These are phyloP conservation scores for Serendipita sp. DNA, from an alignment of 1,284 basidiomycete genomes.

Conservation along the genomic window DNA sequence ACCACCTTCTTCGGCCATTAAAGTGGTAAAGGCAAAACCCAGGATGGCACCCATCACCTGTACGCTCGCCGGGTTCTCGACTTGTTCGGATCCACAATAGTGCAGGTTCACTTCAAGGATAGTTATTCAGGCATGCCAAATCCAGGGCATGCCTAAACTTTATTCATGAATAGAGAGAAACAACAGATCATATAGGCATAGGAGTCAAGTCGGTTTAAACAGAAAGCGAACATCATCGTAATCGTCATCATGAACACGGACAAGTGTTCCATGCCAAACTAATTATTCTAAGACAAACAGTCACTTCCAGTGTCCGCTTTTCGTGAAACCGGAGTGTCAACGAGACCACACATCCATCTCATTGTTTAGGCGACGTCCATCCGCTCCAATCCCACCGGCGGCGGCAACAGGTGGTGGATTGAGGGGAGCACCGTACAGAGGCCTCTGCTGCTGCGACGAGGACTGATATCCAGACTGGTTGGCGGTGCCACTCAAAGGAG, in stretches of 20 bases:
- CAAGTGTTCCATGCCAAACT: slow-evolving; percentile 10
- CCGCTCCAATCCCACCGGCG: slow-evolving; percentile 18
- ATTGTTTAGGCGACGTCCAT: slow-evolving; percentile 50
- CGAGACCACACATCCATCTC: slow-evolving; percentile 65
- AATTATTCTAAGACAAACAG: neutral
- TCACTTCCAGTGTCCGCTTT: neutral
- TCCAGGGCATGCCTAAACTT: neutral
- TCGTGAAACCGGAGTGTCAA: slow-evolving; percentile 19
- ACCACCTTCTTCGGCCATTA: neutral
- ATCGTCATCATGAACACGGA: slow-evolving; percentile 12
- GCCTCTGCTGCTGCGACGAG: neutral
- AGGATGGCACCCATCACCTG: neutral
- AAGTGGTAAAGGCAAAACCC: neutral
- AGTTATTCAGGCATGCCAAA: neutral
- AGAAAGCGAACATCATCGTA: slow-evolving; percentile 12
- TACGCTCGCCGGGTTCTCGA: no score
- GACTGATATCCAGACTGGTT: neutral
- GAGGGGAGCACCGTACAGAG: neutral
- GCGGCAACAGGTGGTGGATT: neutral
- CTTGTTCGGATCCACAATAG: neutral
- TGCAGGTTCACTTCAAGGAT: neutral
- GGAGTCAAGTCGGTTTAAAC: slow-evolving; percentile 15
- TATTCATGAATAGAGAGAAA: neutral
- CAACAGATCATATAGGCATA: slow-evolving; percentile 8
- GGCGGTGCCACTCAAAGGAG: slow-evolving; percentile 18